Percentiles rank a stretch among this genome's conserved stretches.
Evolutionary conservation across 2,329 filamentous ascomycete species (phyloP).

Genomic region (Cadophora malorum): DNA sequence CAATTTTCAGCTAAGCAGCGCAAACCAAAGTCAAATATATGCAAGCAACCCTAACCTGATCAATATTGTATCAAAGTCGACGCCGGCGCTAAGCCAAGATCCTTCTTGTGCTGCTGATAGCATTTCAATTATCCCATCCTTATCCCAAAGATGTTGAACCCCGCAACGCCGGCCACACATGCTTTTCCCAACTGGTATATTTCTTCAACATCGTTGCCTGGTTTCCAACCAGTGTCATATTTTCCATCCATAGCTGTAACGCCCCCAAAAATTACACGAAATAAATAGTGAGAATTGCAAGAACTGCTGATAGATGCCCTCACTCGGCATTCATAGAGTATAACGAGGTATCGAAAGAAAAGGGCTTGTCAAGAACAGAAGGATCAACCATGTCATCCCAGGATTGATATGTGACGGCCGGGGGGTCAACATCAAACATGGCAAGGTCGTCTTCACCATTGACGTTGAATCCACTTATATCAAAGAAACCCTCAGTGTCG

Average conservation of each 20-base stretch:
- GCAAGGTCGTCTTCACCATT: constrained; percentile 38
- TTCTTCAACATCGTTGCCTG: constrained; percentile 9
- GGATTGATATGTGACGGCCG: constrained; percentile 39
- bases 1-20: neutral
- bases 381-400: constrained; percentile 57
- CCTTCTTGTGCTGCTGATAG: neutral
- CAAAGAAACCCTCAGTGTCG: constrained; percentile 53
- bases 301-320: constrained; percentile 17
- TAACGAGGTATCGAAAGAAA: constrained; percentile 56
- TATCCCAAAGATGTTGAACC: constrained; percentile 1
- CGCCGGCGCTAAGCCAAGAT: constrained; percentile 16
- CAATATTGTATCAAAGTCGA: constrained; percentile 9
- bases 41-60: neutral
- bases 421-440: constrained; percentile 41
- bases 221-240: constrained; percentile 6
- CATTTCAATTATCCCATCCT: neutral
- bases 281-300: constrained; percentile 28
- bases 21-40: neutral
- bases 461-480: constrained; percentile 50
- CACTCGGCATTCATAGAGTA: constrained; percentile 51
- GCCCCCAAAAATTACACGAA: constrained; percentile 24
- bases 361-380: constrained; percentile 59
- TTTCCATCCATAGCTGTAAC: constrained; percentile 20
- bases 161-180: constrained; percentile 19
- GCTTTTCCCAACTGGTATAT: constrained; percentile 27